These are phyloP conservation scores for Bacidia gigantensis DNA, from an alignment of 495 filamentous ascomycete species.

Conservation along the genomic window DNA sequence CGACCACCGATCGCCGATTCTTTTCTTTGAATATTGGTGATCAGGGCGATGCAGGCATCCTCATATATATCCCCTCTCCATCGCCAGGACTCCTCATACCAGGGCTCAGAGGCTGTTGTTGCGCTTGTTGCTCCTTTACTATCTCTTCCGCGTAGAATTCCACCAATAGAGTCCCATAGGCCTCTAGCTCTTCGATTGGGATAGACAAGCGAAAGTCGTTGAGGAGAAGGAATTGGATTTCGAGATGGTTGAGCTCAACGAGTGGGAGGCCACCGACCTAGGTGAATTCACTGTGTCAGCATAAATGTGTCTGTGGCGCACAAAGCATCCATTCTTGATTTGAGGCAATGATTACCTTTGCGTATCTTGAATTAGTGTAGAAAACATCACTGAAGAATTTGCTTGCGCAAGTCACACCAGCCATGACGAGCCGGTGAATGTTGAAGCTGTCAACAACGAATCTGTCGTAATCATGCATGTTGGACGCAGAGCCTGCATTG, in stretches of 20 bases:
- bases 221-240: constrained; percentile 88
- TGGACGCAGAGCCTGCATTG: constrained; percentile 39
- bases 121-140: constrained; percentile 46
- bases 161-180: constrained; percentile 96
- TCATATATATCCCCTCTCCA: constrained; percentile 2
- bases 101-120: background rate
- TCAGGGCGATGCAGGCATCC: background rate
- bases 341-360: constrained; percentile 52
- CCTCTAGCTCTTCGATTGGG: constrained; percentile 88
- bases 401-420: constrained; percentile 94
- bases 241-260: constrained; percentile 91
- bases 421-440: constrained; percentile 93
- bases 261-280: constrained; percentile 95
- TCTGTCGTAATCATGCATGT: constrained; percentile 45
- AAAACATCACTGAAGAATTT: constrained; percentile 99
- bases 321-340: background rate
- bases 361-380: constrained; percentile 97
- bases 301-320: too few relatives aligned
- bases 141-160: constrained; percentile 96
- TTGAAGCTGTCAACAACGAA: constrained; percentile 99
- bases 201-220: constrained; percentile 96
- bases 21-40: too few relatives aligned
- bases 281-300: background rate
- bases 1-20: too few relatives aligned
- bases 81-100: background rate